phyloP scores from a whole-genome alignment of 1,284 basidiomycete genomes.

The Phylloboletellus chloephorus region DNA sequence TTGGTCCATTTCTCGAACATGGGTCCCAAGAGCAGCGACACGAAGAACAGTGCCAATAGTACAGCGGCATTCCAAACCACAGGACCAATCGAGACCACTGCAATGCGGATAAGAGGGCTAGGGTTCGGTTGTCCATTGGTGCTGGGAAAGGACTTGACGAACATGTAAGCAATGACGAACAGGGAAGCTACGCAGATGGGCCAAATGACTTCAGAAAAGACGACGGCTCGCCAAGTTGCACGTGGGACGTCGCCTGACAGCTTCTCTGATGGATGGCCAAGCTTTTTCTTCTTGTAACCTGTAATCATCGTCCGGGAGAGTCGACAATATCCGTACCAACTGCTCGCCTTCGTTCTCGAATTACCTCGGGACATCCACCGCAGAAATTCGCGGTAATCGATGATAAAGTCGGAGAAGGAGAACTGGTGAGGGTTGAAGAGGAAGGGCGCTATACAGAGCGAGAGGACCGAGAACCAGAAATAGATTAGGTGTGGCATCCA shows the following conservation, averaged over 20 bases:
- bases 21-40: constrained; percentile 89
- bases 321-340: constrained; percentile 97
- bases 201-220: constrained; percentile 82
- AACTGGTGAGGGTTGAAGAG: constrained; percentile 98
- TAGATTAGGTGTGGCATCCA: constrained; percentile 95
- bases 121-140: constrained; percentile 57
- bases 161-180: constrained; percentile 87
- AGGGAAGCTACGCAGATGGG: constrained; percentile 75
- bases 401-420: constrained; percentile 91
- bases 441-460: constrained; percentile 92
- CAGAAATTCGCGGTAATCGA: constrained; percentile 95
- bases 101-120: constrained; percentile 86
- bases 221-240: constrained; percentile 80
- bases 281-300: constrained; percentile 96
- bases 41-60: constrained; percentile 81
- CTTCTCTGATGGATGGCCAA: constrained; percentile 94
- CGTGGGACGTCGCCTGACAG: constrained; percentile 88
- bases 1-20: constrained; percentile 82
- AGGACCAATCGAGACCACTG: constrained; percentile 87
- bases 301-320: constrained; percentile 94
- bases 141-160: constrained; percentile 82
- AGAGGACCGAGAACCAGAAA: constrained; percentile 93
- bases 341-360: constrained; percentile 90
- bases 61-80: constrained; percentile 95
- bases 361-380: constrained; percentile 98